These are phyloP conservation scores for Petunia secreta DNA, from an alignment of 257 asterid genomes.

Conservation along the genomic window DNA sequence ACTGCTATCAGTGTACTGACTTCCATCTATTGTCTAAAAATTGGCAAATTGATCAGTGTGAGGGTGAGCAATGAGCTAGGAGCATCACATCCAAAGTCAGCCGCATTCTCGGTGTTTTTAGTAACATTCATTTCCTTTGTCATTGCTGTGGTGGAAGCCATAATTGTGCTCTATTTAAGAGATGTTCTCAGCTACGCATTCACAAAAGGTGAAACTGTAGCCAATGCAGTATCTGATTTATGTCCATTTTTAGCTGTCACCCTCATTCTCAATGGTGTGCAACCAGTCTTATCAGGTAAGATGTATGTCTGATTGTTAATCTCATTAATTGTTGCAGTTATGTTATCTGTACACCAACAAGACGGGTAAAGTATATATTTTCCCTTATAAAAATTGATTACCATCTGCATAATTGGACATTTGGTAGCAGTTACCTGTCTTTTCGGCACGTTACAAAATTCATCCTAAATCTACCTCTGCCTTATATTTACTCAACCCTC, in stretches of 20 bases:
- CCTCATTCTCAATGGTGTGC: slow-evolving; percentile 45
- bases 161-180: slow-evolving; percentile 26
- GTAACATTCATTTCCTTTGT: slow-evolving; percentile 37
- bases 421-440: neutral
- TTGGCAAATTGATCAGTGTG: slow-evolving; percentile 30
- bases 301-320: neutral
- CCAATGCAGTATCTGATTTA: slow-evolving; percentile 36
- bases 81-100: slow-evolving; percentile 45
- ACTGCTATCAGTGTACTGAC: neutral
- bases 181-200: slow-evolving; percentile 37
- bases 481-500: too few species aligned
- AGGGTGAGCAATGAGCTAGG: slow-evolving; percentile 52
- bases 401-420: neutral
- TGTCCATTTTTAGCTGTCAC: slow-evolving; percentile 39
- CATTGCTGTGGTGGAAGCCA: slow-evolving; percentile 26
- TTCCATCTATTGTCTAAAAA: neutral
- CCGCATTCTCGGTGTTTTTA: slow-evolving; percentile 39
- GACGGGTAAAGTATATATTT: neutral
- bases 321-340: neutral
- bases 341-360: neutral
- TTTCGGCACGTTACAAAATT: neutral
- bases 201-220: slow-evolving; percentile 38
- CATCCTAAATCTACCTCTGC: too few species aligned
- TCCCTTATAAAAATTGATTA: neutral
- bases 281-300: slow-evolving; percentile 46